Evolutionary conservation across 257 asterid genomes (phyloP).

Genomic region (Salvia hispanica): DNA sequence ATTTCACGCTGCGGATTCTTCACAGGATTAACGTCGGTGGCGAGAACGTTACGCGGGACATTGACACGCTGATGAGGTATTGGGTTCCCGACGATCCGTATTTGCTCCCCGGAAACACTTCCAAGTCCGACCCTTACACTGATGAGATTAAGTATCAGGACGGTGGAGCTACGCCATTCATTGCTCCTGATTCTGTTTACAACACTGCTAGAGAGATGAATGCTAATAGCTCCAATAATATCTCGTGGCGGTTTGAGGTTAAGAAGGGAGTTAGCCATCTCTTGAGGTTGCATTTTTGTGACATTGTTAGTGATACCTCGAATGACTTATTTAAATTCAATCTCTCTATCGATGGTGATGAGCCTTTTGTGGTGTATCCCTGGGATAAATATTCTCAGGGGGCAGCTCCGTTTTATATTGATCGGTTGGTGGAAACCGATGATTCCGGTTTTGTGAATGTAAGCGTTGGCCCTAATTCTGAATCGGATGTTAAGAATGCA

Average conservation of each 20-base stretch:
- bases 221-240: slow-evolving; percentile 17
- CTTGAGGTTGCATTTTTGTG: slow-evolving; percentile 63
- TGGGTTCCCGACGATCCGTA: slow-evolving; percentile 61
- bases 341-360: slow-evolving; percentile 32
- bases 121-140: neutral
- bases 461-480: slow-evolving; percentile 37
- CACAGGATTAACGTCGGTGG: slow-evolving; percentile 73
- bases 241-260: slow-evolving; percentile 55
- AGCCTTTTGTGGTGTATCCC: slow-evolving; percentile 11
- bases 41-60: slow-evolving; percentile 6
- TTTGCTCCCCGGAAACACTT: neutral
- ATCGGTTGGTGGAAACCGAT: slow-evolving; percentile 48
- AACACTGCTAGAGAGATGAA: slow-evolving; percentile 47
- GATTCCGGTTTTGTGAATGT: slow-evolving; percentile 49
- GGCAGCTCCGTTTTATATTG: slow-evolving; percentile 44
- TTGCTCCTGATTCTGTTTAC: slow-evolving; percentile 60
- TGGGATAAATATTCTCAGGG: fast-evolving
- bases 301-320: slow-evolving; percentile 30
- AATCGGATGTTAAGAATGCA: neutral
- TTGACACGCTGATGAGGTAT: slow-evolving; percentile 46
- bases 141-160: neutral
- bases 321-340: slow-evolving; percentile 19
- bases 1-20: slow-evolving; percentile 40
- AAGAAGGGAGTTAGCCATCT: slow-evolving; percentile 29
- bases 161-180: slow-evolving; percentile 23